These are phyloP conservation scores for Colletotrichum lindemuthianum DNA, from an alignment of 2,329 filamentous ascomycete genomes.

Conservation along the genomic window DNA sequence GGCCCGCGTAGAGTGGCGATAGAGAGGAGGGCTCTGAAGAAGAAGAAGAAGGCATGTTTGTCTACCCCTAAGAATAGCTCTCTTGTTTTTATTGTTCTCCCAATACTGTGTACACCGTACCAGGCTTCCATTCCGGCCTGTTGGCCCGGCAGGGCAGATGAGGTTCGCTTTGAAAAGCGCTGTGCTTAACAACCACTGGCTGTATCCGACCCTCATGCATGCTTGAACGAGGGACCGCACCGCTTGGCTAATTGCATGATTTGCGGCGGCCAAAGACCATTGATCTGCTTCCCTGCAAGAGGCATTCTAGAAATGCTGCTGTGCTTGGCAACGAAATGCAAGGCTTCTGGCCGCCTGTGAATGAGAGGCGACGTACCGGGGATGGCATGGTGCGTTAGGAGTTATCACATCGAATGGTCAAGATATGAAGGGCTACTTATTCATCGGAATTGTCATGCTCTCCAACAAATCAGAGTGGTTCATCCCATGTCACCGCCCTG, in stretches of 20 bases:
- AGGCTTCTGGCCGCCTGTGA: no score
- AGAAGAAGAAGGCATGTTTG: neutral
- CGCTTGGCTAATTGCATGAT: neutral
- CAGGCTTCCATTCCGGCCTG: neutral
- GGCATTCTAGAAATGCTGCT: no score
- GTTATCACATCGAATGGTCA: no score
- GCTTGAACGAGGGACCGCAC: neutral
- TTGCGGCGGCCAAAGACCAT: neutral
- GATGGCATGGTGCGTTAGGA: no score
- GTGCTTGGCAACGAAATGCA: no score
- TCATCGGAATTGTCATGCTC: rapidly evolving
- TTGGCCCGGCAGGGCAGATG: conserved; percentile 10
- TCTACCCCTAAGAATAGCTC: conserved; percentile 18
- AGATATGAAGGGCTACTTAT: no score
- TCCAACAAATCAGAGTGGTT: neutral
- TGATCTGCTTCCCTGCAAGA: no score
- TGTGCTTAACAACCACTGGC: conserved; percentile 14
- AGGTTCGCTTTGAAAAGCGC: neutral
- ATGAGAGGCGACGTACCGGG: no score
- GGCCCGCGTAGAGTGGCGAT: neutral
- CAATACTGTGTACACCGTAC: neutral
- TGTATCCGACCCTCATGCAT: neutral
- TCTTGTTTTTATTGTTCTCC: conserved; percentile 1
- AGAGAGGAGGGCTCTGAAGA: no score
- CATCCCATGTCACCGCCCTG: neutral